phyloP scores from a whole-genome alignment of 768 basidiomycete species.

The Boletus sp. region DNA sequence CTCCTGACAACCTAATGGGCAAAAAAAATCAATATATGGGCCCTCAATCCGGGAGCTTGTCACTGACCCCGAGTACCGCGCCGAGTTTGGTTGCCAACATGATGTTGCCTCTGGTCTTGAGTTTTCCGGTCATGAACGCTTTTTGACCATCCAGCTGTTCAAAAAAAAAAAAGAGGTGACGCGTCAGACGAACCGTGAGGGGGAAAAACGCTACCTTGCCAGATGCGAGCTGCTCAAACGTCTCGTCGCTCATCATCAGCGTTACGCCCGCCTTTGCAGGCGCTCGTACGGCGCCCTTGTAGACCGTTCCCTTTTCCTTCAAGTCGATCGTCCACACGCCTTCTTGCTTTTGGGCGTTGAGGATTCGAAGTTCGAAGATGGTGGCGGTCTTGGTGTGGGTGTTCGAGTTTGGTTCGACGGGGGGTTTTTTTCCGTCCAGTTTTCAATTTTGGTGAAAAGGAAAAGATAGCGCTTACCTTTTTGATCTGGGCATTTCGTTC shows the following conservation, averaged over 20 bases:
- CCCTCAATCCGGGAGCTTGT: not conserved
- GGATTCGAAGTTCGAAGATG: conserved; percentile 81
- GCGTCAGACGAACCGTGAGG: not conserved
- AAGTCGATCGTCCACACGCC: conserved; percentile 90
- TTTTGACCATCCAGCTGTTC: conserved; percentile 82
- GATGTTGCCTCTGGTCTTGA: conserved; percentile 90
- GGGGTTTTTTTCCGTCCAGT: not conserved
- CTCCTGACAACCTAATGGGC: conserved; percentile 29
- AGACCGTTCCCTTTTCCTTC: conserved; percentile 77
- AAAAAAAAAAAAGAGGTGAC: not conserved
- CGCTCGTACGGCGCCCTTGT: conserved; percentile 53
- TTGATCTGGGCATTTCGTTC: conserved; percentile 71
- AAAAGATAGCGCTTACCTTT: conserved; percentile 43
- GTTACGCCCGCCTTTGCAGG: conserved; percentile 77
- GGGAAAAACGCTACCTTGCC: conserved; percentile 55
- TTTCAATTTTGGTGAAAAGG: no score
- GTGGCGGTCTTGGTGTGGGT: conserved; percentile 57
- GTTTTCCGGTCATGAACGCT: conserved; percentile 92
- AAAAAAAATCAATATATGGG: not conserved
- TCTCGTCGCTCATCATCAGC: conserved; percentile 73
- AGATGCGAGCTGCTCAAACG: conserved; percentile 63
- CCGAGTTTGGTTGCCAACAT: conserved; percentile 94
- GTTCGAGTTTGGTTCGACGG: not conserved
- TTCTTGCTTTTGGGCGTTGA: conserved; percentile 67
- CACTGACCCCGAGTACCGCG: conserved; percentile 69